phyloP scores from a whole-genome alignment of 208 protist genomes.

The Angomonas deanei region DNA sequence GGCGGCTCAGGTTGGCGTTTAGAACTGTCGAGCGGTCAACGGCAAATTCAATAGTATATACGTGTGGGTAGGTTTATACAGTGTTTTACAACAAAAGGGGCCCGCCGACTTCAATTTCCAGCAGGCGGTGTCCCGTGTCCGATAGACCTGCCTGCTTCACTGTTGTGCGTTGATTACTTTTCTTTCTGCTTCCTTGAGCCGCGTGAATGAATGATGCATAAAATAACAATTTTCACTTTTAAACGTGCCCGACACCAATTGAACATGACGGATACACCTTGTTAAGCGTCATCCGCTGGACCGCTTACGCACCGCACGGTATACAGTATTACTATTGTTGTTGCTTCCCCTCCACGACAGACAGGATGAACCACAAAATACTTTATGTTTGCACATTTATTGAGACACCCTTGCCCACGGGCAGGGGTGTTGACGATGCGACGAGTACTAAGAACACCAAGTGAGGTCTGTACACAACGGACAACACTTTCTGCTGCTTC shows the following conservation, averaged over 20 bases:
- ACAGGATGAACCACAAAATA: no score
- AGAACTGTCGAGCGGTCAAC: no score
- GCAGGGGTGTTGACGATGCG: no score
- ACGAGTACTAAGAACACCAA: no score
- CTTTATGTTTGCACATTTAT: not conserved
- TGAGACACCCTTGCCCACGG: no score
- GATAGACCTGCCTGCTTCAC: not conserved
- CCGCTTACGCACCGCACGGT: not conserved
- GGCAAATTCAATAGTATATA: no score
- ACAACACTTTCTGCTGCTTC: not conserved
- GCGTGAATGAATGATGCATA: slow-evolving; percentile 1
- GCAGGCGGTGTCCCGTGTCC: slow-evolving; percentile 1
- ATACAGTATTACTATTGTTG: not conserved
- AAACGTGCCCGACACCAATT: not conserved
- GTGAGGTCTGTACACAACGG: no score
- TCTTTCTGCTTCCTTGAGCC: not conserved
- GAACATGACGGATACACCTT: not conserved
- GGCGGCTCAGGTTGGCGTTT: no score
- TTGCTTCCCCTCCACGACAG: no score
- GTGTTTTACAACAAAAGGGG: slow-evolving; percentile 1
- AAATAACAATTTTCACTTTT: slow-evolving; percentile 5
- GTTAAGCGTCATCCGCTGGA: slow-evolving; percentile 4
- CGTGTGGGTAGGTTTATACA: no score
- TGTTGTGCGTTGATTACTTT: not conserved
- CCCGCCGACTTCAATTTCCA: slow-evolving; percentile 5